Evolutionary conservation across 1,284 basidiomycete genomes (phyloP), one percentile per base, ranked within the genome.

Genomic region (Termitomyces sp.): DNA sequence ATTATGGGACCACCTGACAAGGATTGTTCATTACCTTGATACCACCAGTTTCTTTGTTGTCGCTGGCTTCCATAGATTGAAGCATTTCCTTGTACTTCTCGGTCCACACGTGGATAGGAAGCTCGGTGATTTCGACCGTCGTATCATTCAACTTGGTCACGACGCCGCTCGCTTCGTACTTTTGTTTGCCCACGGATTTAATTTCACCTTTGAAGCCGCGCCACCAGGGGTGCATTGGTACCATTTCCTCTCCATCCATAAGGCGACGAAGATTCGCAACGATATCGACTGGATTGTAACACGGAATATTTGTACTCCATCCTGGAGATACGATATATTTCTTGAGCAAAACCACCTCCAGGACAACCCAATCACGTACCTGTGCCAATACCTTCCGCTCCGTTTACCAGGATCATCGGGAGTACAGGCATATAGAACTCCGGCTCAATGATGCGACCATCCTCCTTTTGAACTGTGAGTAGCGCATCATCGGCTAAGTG

Each of bases 331-430:
- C 51, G 56, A 24, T 55, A 13, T 62, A n/a, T 28, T 39, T 17
- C 15, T n/a, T n/a, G 36, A 34, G 50, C 49, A 26, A 49, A 33
- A 19, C 30, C 39, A 52, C 19, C 41, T 47, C 3, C 12, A 50
- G 24, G 10, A 48, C 5, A 19, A 50, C 3, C 10, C 33, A 44
- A 17, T 19, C 2, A 65, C 79, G 65, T 57, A 86, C 91, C 94
- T 50, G 97, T 99, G 52, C 97, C 97, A 65, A 99, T 99, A 76
- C 97, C 97, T 64, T 98, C 95, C 13, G 91, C 87, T 13, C 97
- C 97, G 65, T 99, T 99, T 67, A 99, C 73, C 43, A 99, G 79
- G 0, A 98, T 80, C 71, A 97, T 79, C 0, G 97, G 97, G 0
- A 98, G 66, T 19, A 94, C 75, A 15, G 97, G 96, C 70, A 98